Evolutionary conservation across 2,329 filamentous ascomycete genomes (phyloP), one percentile per base, ranked within the genome.

Genomic region (Ophiostoma triangulosporum): DNA sequence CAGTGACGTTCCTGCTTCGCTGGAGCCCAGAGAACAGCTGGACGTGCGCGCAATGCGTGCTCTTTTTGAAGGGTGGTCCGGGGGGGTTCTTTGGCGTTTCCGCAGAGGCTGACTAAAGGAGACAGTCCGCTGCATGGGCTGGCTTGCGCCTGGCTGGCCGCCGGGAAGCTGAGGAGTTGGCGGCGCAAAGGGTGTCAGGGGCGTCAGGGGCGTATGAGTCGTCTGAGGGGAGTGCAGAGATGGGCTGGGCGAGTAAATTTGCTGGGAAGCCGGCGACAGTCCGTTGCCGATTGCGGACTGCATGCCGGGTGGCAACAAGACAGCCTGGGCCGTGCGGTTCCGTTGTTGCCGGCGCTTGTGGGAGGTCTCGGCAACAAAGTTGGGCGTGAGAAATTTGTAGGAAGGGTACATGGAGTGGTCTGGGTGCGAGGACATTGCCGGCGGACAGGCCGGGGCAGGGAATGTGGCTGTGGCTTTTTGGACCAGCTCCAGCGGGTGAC

Each of bases 381-480:
- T 53, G 29, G 26, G 49, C 11, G 48, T 27, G 3, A 54, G 40
- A 27, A 50, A 56, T 4, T 29, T 48, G 31, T 52, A 56, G 1
- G 55, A 56, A 2, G 55, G 54, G 22, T 45, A 56, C 43, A 52
- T 45, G 4, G 49, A 36, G 31, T 56, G 55, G 20, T 56, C 55
- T 6, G 55, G 55, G 22, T 56, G 55, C 8, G 24, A 31, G 22
- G 55, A 56, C 17, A 54, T 48, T 6, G 51, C 20, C 3, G 36
- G 17, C 1, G 52, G 55, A 11, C 6, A 35, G 7, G 53, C 40
- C 3, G 51, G 55, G 7, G 54, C 32, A 11, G 51, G 54, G 12
- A 48, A 49, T 5, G 17, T 6, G 15, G 29, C n/a, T 22, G 11
- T 33, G n/a, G 46, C 50, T 31, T 17, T 48, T 20, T 31, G 53